Evolutionary conservation across 202 grass and related monocot genomes (phyloP).

Genomic region (Setaria viridis): DNA sequence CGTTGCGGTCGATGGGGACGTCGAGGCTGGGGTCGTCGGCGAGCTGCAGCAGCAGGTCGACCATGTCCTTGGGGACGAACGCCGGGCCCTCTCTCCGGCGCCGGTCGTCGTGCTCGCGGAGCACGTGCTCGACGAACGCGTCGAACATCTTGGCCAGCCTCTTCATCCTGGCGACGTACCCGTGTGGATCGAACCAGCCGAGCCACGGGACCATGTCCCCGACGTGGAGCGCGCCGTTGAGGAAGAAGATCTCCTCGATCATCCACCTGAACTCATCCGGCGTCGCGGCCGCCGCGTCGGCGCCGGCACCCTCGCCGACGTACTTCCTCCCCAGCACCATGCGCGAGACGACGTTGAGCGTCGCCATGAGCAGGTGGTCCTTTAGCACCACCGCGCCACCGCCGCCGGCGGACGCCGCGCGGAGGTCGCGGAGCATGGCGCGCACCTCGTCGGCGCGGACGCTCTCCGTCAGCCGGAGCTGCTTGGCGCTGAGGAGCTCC

Average conservation of each 20-base stretch:
- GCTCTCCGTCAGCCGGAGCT: neutral
- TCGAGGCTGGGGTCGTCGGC: neutral
- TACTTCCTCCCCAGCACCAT: constrained; percentile 23
- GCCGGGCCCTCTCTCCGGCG: neutral
- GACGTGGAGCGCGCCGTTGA: neutral
- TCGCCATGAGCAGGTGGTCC: neutral
- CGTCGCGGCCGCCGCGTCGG: neutral
- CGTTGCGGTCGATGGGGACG: neutral
- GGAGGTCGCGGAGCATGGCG: neutral
- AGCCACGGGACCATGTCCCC: constrained; percentile 10
- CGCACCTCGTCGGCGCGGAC: neutral
- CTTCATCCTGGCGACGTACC: neutral
- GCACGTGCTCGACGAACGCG: constrained; percentile 5
- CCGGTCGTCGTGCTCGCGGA: neutral
- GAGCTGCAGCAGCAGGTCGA: neutral
- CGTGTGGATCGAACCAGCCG: neutral
- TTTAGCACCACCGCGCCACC: neutral
- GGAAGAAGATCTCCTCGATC: constrained; percentile 8
- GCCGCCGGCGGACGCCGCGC: neutral
- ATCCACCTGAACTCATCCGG: constrained; percentile 10
- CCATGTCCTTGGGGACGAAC: neutral
- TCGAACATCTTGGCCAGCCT: neutral
- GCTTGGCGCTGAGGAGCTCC: neutral
- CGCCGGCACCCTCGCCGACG: neutral
- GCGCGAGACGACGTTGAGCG: neutral